Percentiles rank a stretch among this genome's conserved stretches.
Evolutionary conservation across 768 basidiomycete genomes (phyloP).

Genomic region (Pisolithus albus): DNA sequence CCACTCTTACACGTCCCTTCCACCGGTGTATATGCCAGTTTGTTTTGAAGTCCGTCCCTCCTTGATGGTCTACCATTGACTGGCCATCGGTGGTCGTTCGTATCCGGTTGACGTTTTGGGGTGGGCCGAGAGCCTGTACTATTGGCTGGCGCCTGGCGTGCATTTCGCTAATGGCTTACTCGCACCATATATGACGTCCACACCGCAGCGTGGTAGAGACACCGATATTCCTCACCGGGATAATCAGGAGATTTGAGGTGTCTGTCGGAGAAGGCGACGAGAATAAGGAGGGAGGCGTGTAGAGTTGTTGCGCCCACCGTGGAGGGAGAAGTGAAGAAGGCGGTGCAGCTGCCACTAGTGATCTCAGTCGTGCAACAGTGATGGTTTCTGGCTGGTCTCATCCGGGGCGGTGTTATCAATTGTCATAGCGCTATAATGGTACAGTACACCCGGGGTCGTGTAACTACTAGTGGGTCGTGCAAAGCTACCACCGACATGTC

Average conservation of each 20-base stretch:
- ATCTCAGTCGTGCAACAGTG: constrained; percentile 12
- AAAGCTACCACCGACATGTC: constrained; percentile 12
- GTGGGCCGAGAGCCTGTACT: not conserved
- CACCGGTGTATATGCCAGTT: constrained; percentile 19
- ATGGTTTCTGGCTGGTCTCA: not conserved
- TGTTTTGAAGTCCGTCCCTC: constrained; percentile 12
- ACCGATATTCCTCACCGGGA: constrained; percentile 45
- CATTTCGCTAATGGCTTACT: not conserved
- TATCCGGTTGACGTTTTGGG: not conserved
- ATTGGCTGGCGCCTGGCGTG: constrained; percentile 11
- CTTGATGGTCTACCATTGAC: not conserved
- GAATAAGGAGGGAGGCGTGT: constrained; percentile 33
- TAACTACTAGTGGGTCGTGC: too few species aligned
- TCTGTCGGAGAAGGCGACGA: constrained; percentile 18
- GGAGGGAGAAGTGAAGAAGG: constrained; percentile 37
- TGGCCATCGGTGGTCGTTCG: not conserved
- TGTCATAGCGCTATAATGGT: too few species aligned
- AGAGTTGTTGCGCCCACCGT: constrained; percentile 38
- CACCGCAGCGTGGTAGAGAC: constrained; percentile 34
- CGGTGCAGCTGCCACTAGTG: constrained; percentile 34
- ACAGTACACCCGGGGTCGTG: too few species aligned
- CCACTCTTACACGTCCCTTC: too few species aligned
- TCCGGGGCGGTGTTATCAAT: too few species aligned
- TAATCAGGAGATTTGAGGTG: constrained; percentile 46
- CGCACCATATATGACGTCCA: not conserved